Evolutionary conservation across 2,329 filamentous ascomycete genomes (phyloP).

Genomic region (Colletotrichum tropicicola): DNA sequence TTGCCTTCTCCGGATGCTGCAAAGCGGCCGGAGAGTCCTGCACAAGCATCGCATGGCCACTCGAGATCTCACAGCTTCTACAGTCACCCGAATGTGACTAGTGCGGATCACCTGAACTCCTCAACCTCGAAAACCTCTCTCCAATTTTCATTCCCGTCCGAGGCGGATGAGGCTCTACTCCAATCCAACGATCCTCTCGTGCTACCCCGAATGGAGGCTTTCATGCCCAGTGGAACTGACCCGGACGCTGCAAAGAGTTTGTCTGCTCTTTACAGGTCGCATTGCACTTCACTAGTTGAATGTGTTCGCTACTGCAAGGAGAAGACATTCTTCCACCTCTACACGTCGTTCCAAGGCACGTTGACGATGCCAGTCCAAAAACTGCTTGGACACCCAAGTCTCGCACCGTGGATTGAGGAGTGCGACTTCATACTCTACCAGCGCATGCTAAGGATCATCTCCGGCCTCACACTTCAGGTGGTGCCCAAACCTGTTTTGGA

Average conservation of each 20-base stretch:
- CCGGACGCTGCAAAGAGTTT: slow-evolving; percentile 86
- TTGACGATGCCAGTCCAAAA: slow-evolving; percentile 97
- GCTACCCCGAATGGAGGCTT: slow-evolving; percentile 87
- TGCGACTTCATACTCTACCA: slow-evolving; percentile 97
- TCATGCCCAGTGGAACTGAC: slow-evolving; percentile 84
- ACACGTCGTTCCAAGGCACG: slow-evolving; percentile 94
- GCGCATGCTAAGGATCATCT: slow-evolving; percentile 93
- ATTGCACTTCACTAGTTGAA: slow-evolving; percentile 95
- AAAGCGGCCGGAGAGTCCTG: slow-evolving; percentile 28
- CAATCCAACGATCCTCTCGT: slow-evolving; percentile 76
- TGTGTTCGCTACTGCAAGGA: slow-evolving; percentile 96
- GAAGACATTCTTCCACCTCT: slow-evolving; percentile 95
- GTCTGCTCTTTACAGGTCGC: slow-evolving; percentile 87
- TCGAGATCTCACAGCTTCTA: slow-evolving; percentile 62
- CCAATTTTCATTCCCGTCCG: slow-evolving; percentile 68
- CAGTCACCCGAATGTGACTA: slow-evolving; percentile 64
- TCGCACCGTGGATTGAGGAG: slow-evolving; percentile 93
- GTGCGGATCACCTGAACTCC: slow-evolving; percentile 66
- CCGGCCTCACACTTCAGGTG: slow-evolving; percentile 88
- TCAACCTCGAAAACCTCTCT: slow-evolving; percentile 66
- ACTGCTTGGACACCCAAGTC: slow-evolving; percentile 80
- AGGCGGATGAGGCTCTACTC: slow-evolving; percentile 60
- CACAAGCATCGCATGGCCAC: slow-evolving; percentile 33
- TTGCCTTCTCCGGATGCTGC: slow-evolving; percentile 41
- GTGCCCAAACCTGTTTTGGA: slow-evolving; percentile 88